Conservation (phyloP, 352 stramenopile genomes). For the Phytophthora pseudosyringae region DNA sequence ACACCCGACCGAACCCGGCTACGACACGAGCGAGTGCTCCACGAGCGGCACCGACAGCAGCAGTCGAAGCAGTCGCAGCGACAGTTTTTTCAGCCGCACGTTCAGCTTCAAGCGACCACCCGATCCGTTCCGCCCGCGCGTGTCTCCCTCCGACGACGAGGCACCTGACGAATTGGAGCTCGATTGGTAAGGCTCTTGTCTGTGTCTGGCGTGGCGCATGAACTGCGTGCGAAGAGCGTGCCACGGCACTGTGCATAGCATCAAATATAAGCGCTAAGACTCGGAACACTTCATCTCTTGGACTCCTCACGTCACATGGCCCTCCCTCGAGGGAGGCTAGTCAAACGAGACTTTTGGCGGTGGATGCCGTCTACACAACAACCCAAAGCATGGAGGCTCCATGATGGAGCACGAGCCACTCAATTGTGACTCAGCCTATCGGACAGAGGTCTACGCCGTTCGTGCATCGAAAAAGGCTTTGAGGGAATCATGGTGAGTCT, state of each 20-base stretch:
- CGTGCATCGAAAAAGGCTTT: background rate
- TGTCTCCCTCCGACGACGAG: conserved; percentile 29
- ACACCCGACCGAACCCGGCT: background rate
- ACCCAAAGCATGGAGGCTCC: too few relatives aligned
- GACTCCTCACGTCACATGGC: conserved; percentile 6
- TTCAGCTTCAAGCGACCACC: conserved; percentile 33
- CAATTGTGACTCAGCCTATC: background rate
- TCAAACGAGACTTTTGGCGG: background rate
- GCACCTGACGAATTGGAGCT: conserved; percentile 27
- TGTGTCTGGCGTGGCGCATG: background rate
- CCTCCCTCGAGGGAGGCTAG: conserved; percentile 13
- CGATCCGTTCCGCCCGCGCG: conserved; percentile 27
- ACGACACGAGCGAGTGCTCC: conserved; percentile 19
- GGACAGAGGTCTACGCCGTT: background rate
- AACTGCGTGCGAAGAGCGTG: conserved; percentile 1
- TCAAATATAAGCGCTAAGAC: conserved; percentile 29
- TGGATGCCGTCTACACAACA: background rate
- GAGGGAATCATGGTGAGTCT: too few relatives aligned
- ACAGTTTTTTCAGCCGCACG: conserved; percentile 30
- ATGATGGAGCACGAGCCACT: too few relatives aligned
- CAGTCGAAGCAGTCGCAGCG: conserved; percentile 24
- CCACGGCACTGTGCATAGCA: background rate
- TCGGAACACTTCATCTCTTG: conserved; percentile 15
- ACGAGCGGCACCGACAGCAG: conserved; percentile 24
- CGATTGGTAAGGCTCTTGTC: conserved; percentile 20